Evolutionary conservation across 352 stramenopile species (phyloP).

Genomic region (Phytophthora colocasiae): DNA sequence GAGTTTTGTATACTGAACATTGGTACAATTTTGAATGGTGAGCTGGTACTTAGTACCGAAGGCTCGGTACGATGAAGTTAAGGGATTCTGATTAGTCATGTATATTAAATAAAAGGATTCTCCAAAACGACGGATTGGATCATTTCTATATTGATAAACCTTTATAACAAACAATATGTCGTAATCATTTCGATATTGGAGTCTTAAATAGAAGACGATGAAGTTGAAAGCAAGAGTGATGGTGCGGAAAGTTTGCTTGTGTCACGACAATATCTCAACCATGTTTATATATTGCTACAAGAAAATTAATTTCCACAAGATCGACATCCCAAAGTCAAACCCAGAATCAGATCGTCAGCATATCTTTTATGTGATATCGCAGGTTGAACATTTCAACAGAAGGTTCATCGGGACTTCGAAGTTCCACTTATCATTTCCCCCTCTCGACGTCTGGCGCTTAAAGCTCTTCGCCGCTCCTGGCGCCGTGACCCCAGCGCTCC

Average conservation of each 20-base stretch:
- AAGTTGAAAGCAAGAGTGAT: constrained; percentile 57
- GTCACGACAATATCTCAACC: constrained; percentile 17
- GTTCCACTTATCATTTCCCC: constrained; percentile 31
- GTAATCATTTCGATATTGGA: constrained; percentile 4
- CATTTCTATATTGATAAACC: too few relatives aligned
- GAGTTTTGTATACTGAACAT: too few relatives aligned
- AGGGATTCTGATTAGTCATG: neutral
- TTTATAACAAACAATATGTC: neutral
- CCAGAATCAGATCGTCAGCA: neutral
- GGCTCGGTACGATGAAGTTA: constrained; percentile 18
- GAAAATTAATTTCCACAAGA: constrained; percentile 5
- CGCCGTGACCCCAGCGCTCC: constrained; percentile 3
- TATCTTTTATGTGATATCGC: neutral
- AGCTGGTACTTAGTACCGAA: constrained; percentile 31
- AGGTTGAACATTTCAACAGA: neutral
- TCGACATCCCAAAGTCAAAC: too few relatives aligned
- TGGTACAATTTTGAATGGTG: constrained; percentile 33
- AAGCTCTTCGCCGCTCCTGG: neutral
- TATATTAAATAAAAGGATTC: neutral
- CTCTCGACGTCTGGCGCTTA: constrained; percentile 23
- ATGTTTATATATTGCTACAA: constrained; percentile 7
- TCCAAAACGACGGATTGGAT: too few relatives aligned
- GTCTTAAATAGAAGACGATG: constrained; percentile 17
- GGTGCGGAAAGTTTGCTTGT: constrained; percentile 72
- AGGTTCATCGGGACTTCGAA: constrained; percentile 33